A percentile compares a stretch with the other conserved stretches of the same genome.
These are phyloP conservation scores for Pseudonitzschia multistriata DNA, from an alignment of 108 stramenopile genomes.

Conservation along the genomic window DNA sequence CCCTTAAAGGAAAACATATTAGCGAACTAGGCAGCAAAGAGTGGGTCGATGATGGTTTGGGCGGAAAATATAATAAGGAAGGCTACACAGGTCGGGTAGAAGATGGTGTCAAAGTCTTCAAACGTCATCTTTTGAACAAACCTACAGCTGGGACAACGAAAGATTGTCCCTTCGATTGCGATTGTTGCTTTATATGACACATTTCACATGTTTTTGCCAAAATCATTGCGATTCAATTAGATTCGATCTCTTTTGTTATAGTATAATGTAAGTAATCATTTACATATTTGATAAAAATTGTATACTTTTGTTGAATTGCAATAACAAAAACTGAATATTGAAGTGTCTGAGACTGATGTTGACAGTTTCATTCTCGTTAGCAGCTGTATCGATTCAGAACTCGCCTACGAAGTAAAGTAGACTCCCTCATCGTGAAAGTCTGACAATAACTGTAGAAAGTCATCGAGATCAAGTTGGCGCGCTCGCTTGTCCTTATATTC, in stretches of 20 bases:
- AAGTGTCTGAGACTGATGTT: neutral
- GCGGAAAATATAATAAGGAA: slow-evolving; percentile 78
- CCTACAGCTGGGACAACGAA: slow-evolving; percentile 59
- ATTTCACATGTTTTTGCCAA: too few species aligned
- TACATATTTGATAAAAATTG: too few species aligned
- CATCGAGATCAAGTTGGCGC: slow-evolving; percentile 93
- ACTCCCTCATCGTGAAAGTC: slow-evolving; percentile 90
- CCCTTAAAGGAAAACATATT: neutral
- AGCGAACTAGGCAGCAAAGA: slow-evolving; percentile 3
- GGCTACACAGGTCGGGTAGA: slow-evolving; percentile 81
- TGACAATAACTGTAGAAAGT: slow-evolving; percentile 88
- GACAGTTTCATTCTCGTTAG: neutral
- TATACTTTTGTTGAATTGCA: too few species aligned
- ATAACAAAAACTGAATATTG: too few species aligned
- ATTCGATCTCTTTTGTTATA: neutral
- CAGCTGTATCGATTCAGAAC: neutral
- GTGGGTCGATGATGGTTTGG: slow-evolving; percentile 86
- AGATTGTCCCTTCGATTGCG: slow-evolving; percentile 90
- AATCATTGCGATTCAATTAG: neutral
- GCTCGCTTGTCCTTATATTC: slow-evolving; percentile 88
- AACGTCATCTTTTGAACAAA: slow-evolving; percentile 84
- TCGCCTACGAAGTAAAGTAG: slow-evolving; percentile 63
- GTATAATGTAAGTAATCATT: neutral
- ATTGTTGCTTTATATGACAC: slow-evolving; percentile 84
- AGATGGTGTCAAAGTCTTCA: slow-evolving; percentile 81